A percentile compares a stretch with the other conserved stretches of the same genome.
phyloP scores from a whole-genome alignment of 345 rosid species.

The Acer saccharum region DNA sequence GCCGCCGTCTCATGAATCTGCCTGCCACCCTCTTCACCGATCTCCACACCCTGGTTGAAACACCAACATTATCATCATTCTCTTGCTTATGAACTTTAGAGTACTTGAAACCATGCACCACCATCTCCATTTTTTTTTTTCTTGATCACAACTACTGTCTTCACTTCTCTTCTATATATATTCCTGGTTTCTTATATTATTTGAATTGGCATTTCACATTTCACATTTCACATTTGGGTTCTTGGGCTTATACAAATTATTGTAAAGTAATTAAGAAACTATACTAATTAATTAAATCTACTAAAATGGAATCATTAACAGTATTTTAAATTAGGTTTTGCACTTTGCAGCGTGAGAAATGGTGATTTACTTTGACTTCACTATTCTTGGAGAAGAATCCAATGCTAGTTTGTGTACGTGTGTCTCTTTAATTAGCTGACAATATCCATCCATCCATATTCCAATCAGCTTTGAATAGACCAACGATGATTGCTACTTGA shows the following conservation, averaged over 20 bases:
- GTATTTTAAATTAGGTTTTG: neutral
- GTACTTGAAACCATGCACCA: neutral
- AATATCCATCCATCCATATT: neutral
- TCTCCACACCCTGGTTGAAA: constrained; percentile 13
- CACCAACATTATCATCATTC: neutral
- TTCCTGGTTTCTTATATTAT: neutral
- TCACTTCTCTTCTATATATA: neutral
- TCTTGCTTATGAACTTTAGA: neutral
- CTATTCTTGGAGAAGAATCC: constrained; percentile 9
- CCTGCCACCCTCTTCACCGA: constrained; percentile 16
- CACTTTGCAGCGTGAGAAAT: neutral
- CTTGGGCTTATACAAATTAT: neutral
- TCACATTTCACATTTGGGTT: neutral
- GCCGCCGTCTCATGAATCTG: constrained; percentile 15
- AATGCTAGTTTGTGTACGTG: neutral
- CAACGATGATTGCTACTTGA: neutral
- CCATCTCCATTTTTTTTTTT: constrained; percentile 1
- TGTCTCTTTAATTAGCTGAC: neutral
- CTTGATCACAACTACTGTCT: neutral
- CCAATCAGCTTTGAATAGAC: neutral
- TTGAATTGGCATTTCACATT: neutral
- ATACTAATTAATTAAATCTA: too few species aligned
- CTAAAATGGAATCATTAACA: too few species aligned
- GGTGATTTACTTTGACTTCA: neutral
- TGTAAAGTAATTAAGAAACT: too few species aligned